Conservation (phyloP, 306 rosid species). For the Hylodesmum podocarpum region DNA sequence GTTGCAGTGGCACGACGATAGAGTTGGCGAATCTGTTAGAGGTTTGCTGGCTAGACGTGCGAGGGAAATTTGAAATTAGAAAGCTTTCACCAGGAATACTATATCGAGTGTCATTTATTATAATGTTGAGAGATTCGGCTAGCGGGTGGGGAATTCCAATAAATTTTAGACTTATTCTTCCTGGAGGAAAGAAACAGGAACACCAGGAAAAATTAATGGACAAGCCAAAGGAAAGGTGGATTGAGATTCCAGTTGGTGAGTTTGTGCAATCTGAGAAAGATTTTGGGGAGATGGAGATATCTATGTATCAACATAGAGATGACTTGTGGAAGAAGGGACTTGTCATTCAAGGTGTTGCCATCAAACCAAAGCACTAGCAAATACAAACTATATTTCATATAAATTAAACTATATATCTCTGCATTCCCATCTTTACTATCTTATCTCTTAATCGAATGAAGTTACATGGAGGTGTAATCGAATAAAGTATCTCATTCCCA, state of each 20-base stretch:
- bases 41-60: constrained; percentile 78
- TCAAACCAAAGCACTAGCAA: constrained; percentile 48
- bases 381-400: background rate
- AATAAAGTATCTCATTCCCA: too few species aligned
- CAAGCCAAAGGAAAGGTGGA: constrained; percentile 42
- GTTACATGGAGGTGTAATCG: too few species aligned
- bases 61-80: constrained; percentile 56
- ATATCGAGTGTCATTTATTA: constrained; percentile 51
- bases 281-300: constrained; percentile 48
- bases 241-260: constrained; percentile 59
- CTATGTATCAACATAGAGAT: constrained; percentile 54
- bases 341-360: constrained; percentile 53
- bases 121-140: constrained; percentile 53
- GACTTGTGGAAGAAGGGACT: constrained; percentile 77
- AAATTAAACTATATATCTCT: too few species aligned
- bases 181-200: constrained; percentile 54
- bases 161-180: constrained; percentile 53
- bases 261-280: constrained; percentile 38
- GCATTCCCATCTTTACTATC: too few species aligned
- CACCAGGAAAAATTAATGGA: constrained; percentile 36
- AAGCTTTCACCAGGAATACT: constrained; percentile 56
- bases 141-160: constrained; percentile 71
- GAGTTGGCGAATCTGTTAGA: constrained; percentile 56
- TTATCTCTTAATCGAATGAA: too few species aligned
- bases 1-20: constrained; percentile 49